Conservation (phyloP, 1,139 yeast species). For the Blastobotrys raffinosifermentans region DNA sequence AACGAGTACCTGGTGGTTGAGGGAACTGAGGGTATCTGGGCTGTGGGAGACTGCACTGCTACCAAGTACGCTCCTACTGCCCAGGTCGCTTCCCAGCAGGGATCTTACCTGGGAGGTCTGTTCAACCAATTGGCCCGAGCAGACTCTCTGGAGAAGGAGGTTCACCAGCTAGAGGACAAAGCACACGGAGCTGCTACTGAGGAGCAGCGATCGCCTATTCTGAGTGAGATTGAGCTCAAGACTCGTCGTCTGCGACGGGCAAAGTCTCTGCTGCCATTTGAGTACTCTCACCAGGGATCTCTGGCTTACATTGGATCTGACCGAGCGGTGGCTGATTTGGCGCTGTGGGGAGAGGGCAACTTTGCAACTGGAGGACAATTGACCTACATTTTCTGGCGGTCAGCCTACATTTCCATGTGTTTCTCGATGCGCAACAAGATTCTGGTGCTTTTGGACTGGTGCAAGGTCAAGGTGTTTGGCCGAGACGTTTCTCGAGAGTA, state of each 20-base stretch:
- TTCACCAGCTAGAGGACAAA: conserved; percentile 35
- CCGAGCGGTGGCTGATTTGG: conserved; percentile 88
- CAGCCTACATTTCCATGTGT: conserved; percentile 89
- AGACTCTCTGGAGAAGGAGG: conserved; percentile 49
- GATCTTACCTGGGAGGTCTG: conserved; percentile 67
- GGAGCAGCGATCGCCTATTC: conserved; percentile 30
- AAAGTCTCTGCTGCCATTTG: conserved; percentile 70
- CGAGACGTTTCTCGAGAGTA: conserved; percentile 57
- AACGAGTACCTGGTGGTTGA: conserved; percentile 77
- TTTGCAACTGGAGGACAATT: conserved; percentile 79
- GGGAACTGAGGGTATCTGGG: conserved; percentile 80
- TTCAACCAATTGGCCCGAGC: conserved; percentile 66
- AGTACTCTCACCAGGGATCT: conserved; percentile 58
- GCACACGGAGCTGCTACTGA: conserved; percentile 30
- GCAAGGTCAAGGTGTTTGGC: conserved; percentile 79
- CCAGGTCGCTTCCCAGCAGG: conserved; percentile 96
- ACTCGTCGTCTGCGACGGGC: conserved; percentile 43
- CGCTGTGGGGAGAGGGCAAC: conserved; percentile 76
- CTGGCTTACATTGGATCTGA: conserved; percentile 76
- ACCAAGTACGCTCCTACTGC: conserved; percentile 94
- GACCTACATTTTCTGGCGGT: conserved; percentile 91
- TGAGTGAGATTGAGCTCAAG: conserved; percentile 35
- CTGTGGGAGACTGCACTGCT: conserved; percentile 89
- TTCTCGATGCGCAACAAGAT: conserved; percentile 83
- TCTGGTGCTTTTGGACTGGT: conserved; percentile 81